Evolutionary conservation across 768 basidiomycete species (phyloP).

Genomic region (Mycena leptocephala): DNA sequence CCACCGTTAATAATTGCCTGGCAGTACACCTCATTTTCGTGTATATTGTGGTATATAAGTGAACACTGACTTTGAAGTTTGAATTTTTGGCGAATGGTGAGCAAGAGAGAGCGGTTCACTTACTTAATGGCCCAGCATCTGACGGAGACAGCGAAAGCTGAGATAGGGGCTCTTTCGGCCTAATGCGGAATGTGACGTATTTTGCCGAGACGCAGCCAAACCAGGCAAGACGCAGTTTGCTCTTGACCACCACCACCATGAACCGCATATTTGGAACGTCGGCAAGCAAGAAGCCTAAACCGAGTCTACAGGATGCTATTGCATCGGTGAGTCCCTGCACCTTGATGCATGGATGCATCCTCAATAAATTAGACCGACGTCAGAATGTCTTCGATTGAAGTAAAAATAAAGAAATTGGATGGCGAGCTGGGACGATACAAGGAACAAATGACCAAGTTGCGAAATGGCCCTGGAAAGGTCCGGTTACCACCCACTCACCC

Average conservation of each 20-base stretch:
- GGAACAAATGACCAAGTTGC: constrained; percentile 95
- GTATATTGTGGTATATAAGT: too few species aligned
- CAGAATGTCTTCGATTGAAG: constrained; percentile 91
- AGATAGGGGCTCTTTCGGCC: too few species aligned
- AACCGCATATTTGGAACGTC: constrained; percentile 90
- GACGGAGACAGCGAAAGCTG: too few species aligned
- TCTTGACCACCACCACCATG: constrained; percentile 59
- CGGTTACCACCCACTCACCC: neutral
- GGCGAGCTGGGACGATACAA: constrained; percentile 94
- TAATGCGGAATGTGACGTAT: neutral
- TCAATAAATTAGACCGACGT: constrained; percentile 80
- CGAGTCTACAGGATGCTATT: constrained; percentile 94
- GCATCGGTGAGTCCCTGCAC: constrained; percentile 70
- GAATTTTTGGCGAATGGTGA: too few species aligned
- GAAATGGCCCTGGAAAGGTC: constrained; percentile 97
- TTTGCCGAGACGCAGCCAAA: neutral
- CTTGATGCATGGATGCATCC: neutral
- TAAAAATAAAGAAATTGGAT: constrained; percentile 97
- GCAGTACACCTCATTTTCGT: too few species aligned
- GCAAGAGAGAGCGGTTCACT: too few species aligned
- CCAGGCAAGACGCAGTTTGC: neutral
- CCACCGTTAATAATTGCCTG: too few species aligned
- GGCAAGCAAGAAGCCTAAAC: constrained; percentile 85
- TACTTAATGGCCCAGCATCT: too few species aligned
- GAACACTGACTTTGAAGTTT: too few species aligned